Evolutionary conservation across 257 asterid genomes (phyloP), one percentile per base, ranked within the genome.

Genomic region (Solanum bukasovii): DNA sequence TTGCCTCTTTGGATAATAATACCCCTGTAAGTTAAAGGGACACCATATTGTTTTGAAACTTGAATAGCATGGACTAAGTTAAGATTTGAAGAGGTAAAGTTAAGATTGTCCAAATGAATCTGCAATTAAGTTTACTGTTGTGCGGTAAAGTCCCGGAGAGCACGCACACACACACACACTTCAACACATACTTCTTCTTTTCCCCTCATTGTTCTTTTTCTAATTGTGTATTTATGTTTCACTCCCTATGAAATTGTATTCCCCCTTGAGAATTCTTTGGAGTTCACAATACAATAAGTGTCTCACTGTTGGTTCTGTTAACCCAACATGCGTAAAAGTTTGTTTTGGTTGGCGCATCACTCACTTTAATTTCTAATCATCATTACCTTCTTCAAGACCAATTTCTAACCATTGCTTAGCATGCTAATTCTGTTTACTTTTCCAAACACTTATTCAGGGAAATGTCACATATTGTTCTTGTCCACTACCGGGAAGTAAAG

Each of bases 401-500:
- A 84, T 77, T 83, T 89, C 78, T 83, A 77, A 72, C 72, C 70
- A 82, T 49, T 82, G 68, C 70, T 49, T 18, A 49, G 44, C 44
- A 49, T 82, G 18, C 63, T 33, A 87, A 89, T 34, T 82, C 87
- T 88, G 29, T 89, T 89, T 65, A 78, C 25, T 84, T 88, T 88
- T 86, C 88, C 72, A 68, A 88, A 46, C 65, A 70, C 29, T 87
- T 88, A 21, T 88, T 71, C 96, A 97, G 98, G 95, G 98, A 92
- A 84, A 92, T 90, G 87, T 95, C 98, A 46, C 94, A 96, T 93
- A 97, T 97, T 87, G 99, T 96, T 89, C 96, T 97, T 83, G 99
- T 97, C 88, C 99, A 97, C 92, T 97, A 97, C 92, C 96, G 96
- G 91, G 98, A 94, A 92, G 98, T 96, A 78, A 93, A 96, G 99